These are phyloP conservation scores for Zoysia japonica DNA, from an alignment of 176 grass and related monocot species.

Conservation along the genomic window DNA sequence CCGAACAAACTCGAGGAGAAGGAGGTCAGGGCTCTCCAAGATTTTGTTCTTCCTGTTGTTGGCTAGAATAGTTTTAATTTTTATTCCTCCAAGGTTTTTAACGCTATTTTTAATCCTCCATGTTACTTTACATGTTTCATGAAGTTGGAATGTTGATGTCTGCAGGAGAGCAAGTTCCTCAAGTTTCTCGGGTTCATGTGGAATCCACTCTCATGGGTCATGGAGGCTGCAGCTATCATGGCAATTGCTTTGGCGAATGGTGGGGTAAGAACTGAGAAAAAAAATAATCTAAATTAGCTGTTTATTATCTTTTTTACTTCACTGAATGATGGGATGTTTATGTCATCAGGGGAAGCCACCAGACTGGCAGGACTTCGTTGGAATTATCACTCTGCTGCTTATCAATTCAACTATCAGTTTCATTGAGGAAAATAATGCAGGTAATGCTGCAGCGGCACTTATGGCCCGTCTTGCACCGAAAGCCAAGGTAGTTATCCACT, in stretches of 20 bases:
- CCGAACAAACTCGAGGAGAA: constrained; percentile 79
- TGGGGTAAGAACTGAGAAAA: constrained; percentile 41
- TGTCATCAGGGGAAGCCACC: constrained; percentile 67
- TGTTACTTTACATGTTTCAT: not conserved
- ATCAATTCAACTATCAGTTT: constrained; percentile 80
- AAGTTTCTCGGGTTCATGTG: constrained; percentile 85
- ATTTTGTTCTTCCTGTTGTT: not conserved
- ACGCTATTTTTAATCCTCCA: too few species aligned
- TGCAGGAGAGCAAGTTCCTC: constrained; percentile 73
- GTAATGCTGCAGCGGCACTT: constrained; percentile 70
- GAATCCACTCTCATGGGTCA: constrained; percentile 81
- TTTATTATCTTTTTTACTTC: not conserved
- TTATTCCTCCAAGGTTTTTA: too few species aligned
- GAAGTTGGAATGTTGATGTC: constrained; percentile 16
- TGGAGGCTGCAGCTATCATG: constrained; percentile 80
- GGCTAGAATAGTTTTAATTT: too few species aligned
- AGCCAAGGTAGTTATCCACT: constrained; percentile 51
- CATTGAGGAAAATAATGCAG: constrained; percentile 78
- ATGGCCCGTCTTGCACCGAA: constrained; percentile 76
- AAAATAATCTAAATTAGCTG: not conserved
- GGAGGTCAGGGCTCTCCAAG: constrained; percentile 29
- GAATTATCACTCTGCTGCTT: constrained; percentile 68
- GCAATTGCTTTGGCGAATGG: constrained; percentile 74
- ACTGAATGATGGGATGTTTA: not conserved
- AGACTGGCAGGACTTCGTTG: constrained; percentile 80